Conservation (phyloP, 345 rosid genomes). For the Citrus mangshanensis region DNA sequence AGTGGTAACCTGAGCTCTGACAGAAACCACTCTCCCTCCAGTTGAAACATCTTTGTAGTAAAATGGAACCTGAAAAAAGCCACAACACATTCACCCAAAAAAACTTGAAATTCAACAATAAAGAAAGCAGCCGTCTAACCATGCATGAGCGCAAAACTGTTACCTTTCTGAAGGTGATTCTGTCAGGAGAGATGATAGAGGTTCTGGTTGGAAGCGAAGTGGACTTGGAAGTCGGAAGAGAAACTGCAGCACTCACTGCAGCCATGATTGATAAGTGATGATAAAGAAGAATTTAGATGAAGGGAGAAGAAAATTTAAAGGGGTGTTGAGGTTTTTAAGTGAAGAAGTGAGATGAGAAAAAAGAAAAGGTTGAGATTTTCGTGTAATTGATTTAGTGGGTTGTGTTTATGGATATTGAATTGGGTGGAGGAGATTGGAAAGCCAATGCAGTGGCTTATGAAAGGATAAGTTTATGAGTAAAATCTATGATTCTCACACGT, state of each 20-base stretch:
- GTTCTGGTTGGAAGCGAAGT: slow-evolving; percentile 57
- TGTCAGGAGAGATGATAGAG: slow-evolving; percentile 53
- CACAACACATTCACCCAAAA: background rate
- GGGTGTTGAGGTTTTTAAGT: background rate
- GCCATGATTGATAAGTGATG: slow-evolving; percentile 47
- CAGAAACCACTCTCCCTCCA: slow-evolving; percentile 51
- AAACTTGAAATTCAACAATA: background rate
- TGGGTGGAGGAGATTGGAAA: slow-evolving; percentile 60
- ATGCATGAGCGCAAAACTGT: background rate
- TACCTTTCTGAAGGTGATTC: slow-evolving; percentile 75
- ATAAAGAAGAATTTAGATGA: slow-evolving; percentile 8
- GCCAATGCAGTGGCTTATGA: slow-evolving; percentile 41
- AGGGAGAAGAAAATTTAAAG: background rate
- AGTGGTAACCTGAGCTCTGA: slow-evolving; percentile 93
- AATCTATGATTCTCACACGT: slow-evolving; percentile 36
- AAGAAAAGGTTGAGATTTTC: slow-evolving; percentile 3
- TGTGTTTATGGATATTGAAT: slow-evolving; percentile 23
- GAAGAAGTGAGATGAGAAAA: slow-evolving; percentile 2
- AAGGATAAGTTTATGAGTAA: slow-evolving; percentile 48
- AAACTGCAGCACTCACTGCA: slow-evolving; percentile 83
- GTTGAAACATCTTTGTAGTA: slow-evolving; percentile 41
- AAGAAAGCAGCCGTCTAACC: background rate
- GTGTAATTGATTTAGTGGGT: background rate
- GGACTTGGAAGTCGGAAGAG: slow-evolving; percentile 74
- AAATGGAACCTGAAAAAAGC: slow-evolving; percentile 43